These are phyloP conservation scores for Canavalia gladiata DNA, from an alignment of 306 rosid genomes.

Conservation along the genomic window DNA sequence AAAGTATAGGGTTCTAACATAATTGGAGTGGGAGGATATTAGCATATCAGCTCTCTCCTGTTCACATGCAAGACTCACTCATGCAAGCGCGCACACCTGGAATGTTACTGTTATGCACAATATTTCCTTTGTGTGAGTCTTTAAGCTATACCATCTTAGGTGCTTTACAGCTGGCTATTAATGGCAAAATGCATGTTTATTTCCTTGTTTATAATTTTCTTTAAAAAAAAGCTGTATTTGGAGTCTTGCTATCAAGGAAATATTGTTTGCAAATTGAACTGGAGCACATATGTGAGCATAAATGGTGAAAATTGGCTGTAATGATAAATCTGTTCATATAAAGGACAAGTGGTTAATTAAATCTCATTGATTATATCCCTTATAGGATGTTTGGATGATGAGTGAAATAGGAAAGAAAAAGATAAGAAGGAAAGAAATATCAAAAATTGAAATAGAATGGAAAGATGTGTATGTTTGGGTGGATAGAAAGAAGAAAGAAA, in stretches of 20 bases:
- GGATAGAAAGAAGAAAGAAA: too few species aligned
- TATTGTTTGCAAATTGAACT: constrained; percentile 4
- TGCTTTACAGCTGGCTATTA: background rate
- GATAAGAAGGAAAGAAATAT: too few species aligned
- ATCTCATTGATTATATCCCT: too few species aligned
- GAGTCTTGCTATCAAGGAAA: constrained; percentile 16
- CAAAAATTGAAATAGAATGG: too few species aligned
- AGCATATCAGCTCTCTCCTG: background rate
- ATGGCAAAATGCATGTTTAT: constrained; percentile 17
- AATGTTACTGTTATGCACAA: background rate
- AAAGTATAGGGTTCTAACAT: background rate
- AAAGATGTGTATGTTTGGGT: too few species aligned
- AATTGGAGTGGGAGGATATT: background rate
- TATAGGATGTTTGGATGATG: too few species aligned
- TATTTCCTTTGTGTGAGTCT: background rate
- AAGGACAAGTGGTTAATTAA: constrained; percentile 13
- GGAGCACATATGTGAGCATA: constrained; percentile 17
- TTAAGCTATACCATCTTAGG: background rate
- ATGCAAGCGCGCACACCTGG: background rate
- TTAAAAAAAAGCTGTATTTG: background rate
- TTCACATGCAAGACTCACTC: background rate
- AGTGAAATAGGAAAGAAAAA: too few species aligned
- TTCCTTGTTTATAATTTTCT: constrained; percentile 13
- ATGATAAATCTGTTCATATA: constrained; percentile 5
- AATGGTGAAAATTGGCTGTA: background rate